A percentile compares a stretch with the other conserved stretches of the same genome.
Conservation (phyloP, 345 rosid species). For the Moricandia arvensis region DNA sequence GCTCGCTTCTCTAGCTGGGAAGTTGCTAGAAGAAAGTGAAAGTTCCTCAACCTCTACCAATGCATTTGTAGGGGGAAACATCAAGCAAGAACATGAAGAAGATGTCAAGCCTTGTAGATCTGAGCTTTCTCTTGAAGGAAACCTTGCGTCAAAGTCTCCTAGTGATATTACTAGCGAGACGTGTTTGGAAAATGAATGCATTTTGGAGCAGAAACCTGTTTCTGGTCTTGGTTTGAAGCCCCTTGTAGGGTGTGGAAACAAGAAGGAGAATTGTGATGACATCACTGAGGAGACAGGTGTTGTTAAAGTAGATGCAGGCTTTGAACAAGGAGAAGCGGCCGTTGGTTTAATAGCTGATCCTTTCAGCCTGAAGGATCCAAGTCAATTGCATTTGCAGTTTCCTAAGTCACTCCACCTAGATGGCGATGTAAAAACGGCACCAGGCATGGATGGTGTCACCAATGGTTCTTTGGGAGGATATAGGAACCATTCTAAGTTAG, state of each 20-base stretch:
- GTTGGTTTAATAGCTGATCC: constrained; percentile 28
- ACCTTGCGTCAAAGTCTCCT: constrained; percentile 32
- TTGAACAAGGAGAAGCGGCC: constrained; percentile 30
- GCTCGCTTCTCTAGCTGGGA: constrained; percentile 88
- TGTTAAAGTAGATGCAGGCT: constrained; percentile 33
- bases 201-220: constrained; percentile 36
- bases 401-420: constrained; percentile 41
- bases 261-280: constrained; percentile 27
- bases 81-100: constrained; percentile 38
- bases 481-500: constrained; percentile 56
- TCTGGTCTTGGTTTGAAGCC: constrained; percentile 39
- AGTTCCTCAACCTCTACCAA: constrained; percentile 72
- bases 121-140: constrained; percentile 41
- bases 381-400: constrained; percentile 33
- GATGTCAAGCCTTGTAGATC: constrained; percentile 43
- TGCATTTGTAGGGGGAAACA: constrained; percentile 52
- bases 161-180: constrained; percentile 30
- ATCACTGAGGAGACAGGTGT: constrained; percentile 35
- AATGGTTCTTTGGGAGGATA: constrained; percentile 48
- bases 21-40: constrained; percentile 79
- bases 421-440: constrained; percentile 41
- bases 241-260: constrained; percentile 22
- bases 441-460: constrained; percentile 30
- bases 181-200: constrained; percentile 38
- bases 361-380: constrained; percentile 40